phyloP scores from a whole-genome alignment of 108 stramenopile genomes.

The Skeletonema potamos region DNA sequence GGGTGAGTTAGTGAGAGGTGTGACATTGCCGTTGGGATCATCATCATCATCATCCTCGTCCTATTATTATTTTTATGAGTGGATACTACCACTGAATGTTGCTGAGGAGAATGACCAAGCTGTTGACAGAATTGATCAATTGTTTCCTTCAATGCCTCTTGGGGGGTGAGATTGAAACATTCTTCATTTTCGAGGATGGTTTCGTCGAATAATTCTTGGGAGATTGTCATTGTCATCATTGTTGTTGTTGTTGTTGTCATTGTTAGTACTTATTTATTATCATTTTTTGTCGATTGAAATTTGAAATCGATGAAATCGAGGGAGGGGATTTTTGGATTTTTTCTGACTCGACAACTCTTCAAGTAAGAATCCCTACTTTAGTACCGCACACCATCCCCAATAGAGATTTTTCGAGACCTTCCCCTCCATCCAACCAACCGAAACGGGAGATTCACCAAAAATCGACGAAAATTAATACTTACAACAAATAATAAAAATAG shows the following conservation, averaged over 20 bases:
- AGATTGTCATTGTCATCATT: conserved; percentile 10
- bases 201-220: conserved; percentile 82
- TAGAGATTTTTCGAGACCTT: no score
- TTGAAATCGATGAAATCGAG: no score
- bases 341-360: no score
- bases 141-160: conserved; percentile 74
- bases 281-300: no score
- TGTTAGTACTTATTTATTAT: background rate
- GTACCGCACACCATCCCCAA: no score
- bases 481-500: no score
- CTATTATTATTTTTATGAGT: background rate
- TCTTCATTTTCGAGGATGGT: conserved; percentile 79
- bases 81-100: background rate
- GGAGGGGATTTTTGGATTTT: no score
- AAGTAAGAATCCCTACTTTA: no score
- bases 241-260: background rate
- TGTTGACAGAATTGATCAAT: conserved; percentile 55
- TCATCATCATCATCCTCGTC: background rate
- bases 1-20: conserved; percentile 65
- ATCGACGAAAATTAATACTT: no score
- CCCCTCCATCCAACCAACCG: no score
- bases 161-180: conserved; percentile 61
- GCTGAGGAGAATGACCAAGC: conserved; percentile 4
- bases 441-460: no score
- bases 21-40: conserved; percentile 19